These are phyloP conservation scores for Macrocybe sp. DNA, from an alignment of 1,284 basidiomycete genomes.

Conservation along the genomic window DNA sequence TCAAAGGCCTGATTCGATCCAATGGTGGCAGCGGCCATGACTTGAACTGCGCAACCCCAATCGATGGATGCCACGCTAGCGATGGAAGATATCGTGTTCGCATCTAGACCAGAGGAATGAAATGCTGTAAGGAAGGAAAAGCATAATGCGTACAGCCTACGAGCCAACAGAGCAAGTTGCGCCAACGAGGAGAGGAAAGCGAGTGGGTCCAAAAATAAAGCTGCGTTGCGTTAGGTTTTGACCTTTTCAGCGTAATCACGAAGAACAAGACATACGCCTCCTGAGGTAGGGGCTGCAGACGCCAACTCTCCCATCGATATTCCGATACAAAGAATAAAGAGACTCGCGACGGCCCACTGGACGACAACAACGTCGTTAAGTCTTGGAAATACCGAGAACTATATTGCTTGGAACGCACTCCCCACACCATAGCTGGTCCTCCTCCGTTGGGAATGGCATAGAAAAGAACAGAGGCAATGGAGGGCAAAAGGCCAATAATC, in stretches of 20 bases:
- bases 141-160: conserved; percentile 59
- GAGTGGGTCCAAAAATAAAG: conserved; percentile 80
- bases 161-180: conserved; percentile 71
- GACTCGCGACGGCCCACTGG: conserved; percentile 53
- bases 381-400: neutral
- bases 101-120: conserved; percentile 36
- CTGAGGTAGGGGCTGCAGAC: conserved; percentile 72
- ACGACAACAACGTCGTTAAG: neutral
- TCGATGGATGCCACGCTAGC: conserved; percentile 69
- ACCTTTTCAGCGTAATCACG: neutral
- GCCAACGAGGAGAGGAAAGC: conserved; percentile 56
- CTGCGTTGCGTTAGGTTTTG: conserved; percentile 10
- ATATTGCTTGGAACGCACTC: conserved; percentile 39
- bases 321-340: conserved; percentile 60
- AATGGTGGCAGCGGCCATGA: conserved; percentile 65
- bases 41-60: conserved; percentile 73
- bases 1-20: conserved; percentile 48
- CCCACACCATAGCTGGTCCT: conserved; percentile 80
- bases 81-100: conserved; percentile 72
- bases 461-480: conserved; percentile 54
- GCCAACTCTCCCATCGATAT: conserved; percentile 70
- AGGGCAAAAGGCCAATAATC: conserved; percentile 55
- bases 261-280: conserved; percentile 37
- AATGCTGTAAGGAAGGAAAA: neutral
- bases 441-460: conserved; percentile 79